Evolutionary conservation across 495 filamentous ascomycete genomes (phyloP).

Genomic region (Cudoniella acicularis): DNA sequence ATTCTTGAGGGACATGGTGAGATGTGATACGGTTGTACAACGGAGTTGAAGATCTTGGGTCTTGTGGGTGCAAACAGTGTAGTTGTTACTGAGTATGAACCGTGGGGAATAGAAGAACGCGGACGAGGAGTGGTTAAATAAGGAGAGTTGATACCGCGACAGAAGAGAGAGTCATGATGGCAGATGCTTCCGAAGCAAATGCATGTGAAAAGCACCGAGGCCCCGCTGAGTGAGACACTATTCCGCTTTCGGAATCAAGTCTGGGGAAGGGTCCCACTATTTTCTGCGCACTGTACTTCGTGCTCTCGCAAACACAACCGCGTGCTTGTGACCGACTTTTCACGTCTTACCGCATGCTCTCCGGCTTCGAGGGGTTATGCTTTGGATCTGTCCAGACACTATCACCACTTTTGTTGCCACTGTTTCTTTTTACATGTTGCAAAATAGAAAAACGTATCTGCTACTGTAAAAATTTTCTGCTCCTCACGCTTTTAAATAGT

Average conservation of each 20-base stretch:
- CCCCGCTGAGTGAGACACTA: neutral
- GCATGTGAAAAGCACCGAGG: neutral
- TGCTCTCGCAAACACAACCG: neutral
- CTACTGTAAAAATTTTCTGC: too few species aligned
- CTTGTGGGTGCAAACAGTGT: too few species aligned
- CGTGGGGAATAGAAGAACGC: neutral
- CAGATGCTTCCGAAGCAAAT: neutral
- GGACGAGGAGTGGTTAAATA: neutral
- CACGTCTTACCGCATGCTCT: too few species aligned
- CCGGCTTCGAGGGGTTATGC: too few species aligned
- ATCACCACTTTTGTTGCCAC: too few species aligned
- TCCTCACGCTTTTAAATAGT: too few species aligned
- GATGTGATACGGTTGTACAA: neutral
- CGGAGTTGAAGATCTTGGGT: too few species aligned
- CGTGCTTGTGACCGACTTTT: too few species aligned
- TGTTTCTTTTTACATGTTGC: too few species aligned
- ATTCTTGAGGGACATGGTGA: constrained; percentile 79
- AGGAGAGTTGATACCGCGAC: neutral
- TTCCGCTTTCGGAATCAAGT: neutral
- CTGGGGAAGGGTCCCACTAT: neutral
- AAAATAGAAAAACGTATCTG: too few species aligned
- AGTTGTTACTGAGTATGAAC: neutral
- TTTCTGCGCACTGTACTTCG: neutral
- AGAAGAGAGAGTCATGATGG: neutral
- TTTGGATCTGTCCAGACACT: too few species aligned